Conservation (phyloP, 192 early-diverging fungal genomes). For the Chytriomyces hyalinus region DNA sequence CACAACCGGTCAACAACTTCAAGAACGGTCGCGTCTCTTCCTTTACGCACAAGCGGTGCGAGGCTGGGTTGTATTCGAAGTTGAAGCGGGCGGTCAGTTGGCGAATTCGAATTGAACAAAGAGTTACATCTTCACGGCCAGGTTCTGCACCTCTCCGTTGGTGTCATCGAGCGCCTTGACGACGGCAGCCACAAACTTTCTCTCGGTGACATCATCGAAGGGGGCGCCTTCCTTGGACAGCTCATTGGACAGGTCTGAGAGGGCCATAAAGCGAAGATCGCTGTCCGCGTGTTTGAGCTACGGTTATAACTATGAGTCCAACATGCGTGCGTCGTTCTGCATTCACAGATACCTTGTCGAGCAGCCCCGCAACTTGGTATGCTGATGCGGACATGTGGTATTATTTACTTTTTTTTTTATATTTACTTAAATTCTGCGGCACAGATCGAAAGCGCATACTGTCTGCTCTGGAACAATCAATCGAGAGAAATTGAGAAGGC, state of each 20-base stretch:
- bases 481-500: too few species aligned
- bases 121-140: slow-evolving; percentile 73
- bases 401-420: too few species aligned
- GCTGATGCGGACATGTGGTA: neutral
- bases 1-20: slow-evolving; percentile 77
- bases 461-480: too few species aligned
- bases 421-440: neutral
- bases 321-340: neutral
- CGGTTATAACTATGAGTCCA: neutral
- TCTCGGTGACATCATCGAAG: slow-evolving; percentile 59
- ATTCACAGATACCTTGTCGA: neutral
- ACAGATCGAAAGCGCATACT: neutral
- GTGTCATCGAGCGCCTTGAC: slow-evolving; percentile 74
- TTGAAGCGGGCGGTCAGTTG: neutral
- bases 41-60: slow-evolving; percentile 76
- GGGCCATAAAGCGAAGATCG: slow-evolving; percentile 88
- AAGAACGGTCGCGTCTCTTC: slow-evolving; percentile 68
- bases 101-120: slow-evolving; percentile 38
- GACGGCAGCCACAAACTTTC: slow-evolving; percentile 57
- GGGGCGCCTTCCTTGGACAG: slow-evolving; percentile 65
- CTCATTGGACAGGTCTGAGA: slow-evolving; percentile 77
- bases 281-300: slow-evolving; percentile 67
- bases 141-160: slow-evolving; percentile 86
- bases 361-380: neutral
- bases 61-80: slow-evolving; percentile 52